phyloP scores from a whole-genome alignment of 371 early-diverging fungal genomes.

The Thermomucor indicae-seudaticae region DNA sequence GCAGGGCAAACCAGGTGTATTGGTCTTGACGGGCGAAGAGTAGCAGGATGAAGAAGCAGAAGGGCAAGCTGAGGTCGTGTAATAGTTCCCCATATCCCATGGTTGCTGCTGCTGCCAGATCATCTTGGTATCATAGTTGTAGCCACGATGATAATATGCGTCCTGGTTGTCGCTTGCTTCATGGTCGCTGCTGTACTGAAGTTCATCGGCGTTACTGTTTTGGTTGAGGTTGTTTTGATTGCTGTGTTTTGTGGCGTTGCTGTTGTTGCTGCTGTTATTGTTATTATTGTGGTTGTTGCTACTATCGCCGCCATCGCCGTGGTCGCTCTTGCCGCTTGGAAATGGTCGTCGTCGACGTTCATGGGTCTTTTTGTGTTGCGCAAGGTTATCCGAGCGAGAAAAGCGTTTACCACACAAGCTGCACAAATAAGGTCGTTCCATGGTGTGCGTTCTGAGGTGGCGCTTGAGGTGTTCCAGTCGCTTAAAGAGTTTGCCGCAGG shows the following conservation, averaged over 20 bases:
- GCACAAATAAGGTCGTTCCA: conserved; percentile 67
- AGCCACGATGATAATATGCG: no score
- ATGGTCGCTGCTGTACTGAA: not conserved
- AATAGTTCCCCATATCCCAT: no score
- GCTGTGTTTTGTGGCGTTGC: not conserved
- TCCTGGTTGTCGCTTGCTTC: not conserved
- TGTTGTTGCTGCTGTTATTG: not conserved
- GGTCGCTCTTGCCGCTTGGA: not conserved
- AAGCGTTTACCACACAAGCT: conserved; percentile 76
- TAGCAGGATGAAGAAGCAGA: not conserved
- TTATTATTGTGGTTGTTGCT: not conserved
- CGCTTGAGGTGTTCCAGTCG: conserved; percentile 79
- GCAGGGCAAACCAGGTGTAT: not conserved
- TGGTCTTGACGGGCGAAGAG: not conserved
- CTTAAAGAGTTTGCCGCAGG: conserved; percentile 75
- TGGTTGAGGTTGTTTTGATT: not conserved
- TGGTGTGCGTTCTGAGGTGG: conserved; percentile 58
- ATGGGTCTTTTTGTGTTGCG: conserved; percentile 82
- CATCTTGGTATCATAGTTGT: no score
- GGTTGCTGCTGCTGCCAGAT: no score
- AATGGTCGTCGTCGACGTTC: conserved; percentile 17
- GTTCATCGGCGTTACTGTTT: not conserved
- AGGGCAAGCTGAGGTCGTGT: not conserved
- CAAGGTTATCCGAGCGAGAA: conserved; percentile 78
- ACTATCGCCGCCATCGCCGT: not conserved